Base-by-base conservation (phyloP, 1,139 yeast species). In the Suhomyces chickasaworum region DNA sequence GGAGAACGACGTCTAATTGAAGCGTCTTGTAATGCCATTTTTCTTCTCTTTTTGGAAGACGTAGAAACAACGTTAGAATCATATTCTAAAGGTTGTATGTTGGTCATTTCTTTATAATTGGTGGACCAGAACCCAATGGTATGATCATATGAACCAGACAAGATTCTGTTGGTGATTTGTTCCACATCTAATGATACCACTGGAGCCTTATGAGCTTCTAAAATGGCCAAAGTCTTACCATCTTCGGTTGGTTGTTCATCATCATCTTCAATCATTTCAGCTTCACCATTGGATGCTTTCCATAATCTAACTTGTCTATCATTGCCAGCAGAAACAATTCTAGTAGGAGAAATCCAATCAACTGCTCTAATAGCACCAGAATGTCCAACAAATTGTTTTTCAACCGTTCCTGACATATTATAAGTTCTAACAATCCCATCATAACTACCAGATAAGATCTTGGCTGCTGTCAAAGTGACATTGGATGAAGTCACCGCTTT, bases 341-440 rank as follows among this genome's bases (percentile, higher is more conserved):
- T 79, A 6, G 90, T 80, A 41, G 83, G 82, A 18, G 87, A 77
- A 39, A 86, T 73, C 86, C 95, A 90, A 58, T 83, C 78, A 30
- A 89, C 96, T 12, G 88, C 77, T 64, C 87, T 85, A 48, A 93
- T 82, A 4, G 97, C 84, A 20, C 88, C 96, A 20, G 86, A 81
- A 66, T 93, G 99, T 15, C 97, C 98, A 39, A 82, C 80, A 56
- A 85, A 81, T 63, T 89, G 96, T 55, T 86, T 83, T 57, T 84
- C 86, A 15, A 91, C 86, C 42, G 80, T 75, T n/a, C 97, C 98
- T 12, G 90, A 79, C 69, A 81, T 69, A 61, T 89, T 86, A 83
- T 93, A 93, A 10, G 95, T 82, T 56, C 98, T 80, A 20, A 93
- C 96, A 36, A 91, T 80, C 53, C 98, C 98, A 64, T 93, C 99